Conservation (phyloP, 257 asterid genomes). For the Gardenia jasminoides region DNA sequence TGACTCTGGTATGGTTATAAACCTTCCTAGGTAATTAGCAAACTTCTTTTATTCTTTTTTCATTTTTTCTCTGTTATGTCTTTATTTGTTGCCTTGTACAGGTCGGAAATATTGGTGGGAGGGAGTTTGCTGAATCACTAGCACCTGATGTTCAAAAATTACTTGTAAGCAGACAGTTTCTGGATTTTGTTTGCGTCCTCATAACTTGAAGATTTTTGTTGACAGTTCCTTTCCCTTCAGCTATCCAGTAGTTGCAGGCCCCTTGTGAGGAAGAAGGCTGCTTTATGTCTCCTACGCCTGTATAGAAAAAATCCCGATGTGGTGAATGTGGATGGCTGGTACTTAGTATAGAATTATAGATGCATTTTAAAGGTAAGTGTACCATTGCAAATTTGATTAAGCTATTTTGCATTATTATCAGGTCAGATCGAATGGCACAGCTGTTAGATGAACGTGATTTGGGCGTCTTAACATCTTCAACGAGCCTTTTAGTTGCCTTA, state of each 20-base stretch:
- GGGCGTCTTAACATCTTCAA: slow-evolving; percentile 95
- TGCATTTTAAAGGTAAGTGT: not conserved
- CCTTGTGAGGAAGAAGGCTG: slow-evolving; percentile 99
- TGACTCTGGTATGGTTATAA: slow-evolving; percentile 71
- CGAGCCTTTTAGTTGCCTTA: slow-evolving; percentile 95
- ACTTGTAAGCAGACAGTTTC: slow-evolving; percentile 65
- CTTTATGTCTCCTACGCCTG: slow-evolving; percentile 92
- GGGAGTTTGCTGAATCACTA: slow-evolving; percentile 97
- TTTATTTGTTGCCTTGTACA: slow-evolving; percentile 33
- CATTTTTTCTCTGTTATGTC: not conserved
- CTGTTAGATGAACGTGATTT: slow-evolving; percentile 97
- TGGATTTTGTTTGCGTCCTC: slow-evolving; percentile 21
- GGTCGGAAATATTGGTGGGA: slow-evolving; percentile 99
- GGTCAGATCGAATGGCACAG: slow-evolving; percentile 99
- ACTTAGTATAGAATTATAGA: slow-evolving; percentile 6
- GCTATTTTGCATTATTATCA: slow-evolving; percentile 30
- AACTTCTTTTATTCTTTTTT: slow-evolving; percentile 5
- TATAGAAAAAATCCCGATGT: slow-evolving; percentile 95
- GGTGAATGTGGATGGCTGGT: slow-evolving; percentile 99
- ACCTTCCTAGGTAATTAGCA: not conserved
- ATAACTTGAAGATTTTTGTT: slow-evolving; percentile 23
- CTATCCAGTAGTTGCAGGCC: slow-evolving; percentile 97
- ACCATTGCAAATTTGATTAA: slow-evolving; percentile 9
- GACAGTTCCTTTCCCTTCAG: slow-evolving; percentile 41
- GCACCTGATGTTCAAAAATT: slow-evolving; percentile 99